Evolutionary conservation across 305 asterid species (phyloP).

Genomic region (Fraxinus greggii): DNA sequence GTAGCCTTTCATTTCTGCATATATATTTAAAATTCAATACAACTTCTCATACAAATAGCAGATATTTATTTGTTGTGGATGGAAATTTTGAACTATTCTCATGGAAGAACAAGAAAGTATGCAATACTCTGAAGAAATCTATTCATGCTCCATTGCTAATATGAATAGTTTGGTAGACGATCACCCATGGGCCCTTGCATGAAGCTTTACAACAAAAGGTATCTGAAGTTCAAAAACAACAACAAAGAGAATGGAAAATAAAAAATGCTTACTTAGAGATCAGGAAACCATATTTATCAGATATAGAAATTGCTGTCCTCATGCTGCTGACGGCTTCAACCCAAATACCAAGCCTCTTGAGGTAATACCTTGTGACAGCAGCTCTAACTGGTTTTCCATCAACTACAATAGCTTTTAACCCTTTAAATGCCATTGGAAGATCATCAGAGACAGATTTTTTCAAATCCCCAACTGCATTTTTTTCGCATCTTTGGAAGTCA

Average conservation of each 20-base stretch:
- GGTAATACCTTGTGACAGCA: slow-evolving; percentile 71
- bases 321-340: slow-evolving; percentile 56
- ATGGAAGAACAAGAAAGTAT: not conserved
- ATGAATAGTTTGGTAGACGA: not conserved
- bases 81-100: not conserved
- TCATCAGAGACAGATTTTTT: slow-evolving; percentile 52
- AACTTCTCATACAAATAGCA: not conserved
- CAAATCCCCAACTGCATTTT: slow-evolving; percentile 33
- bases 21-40: not conserved
- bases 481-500: slow-evolving; percentile 51
- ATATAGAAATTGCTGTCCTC: slow-evolving; percentile 39
- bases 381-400: slow-evolving; percentile 83
- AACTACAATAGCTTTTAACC: slow-evolving; percentile 62
- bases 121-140: not conserved
- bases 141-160: not conserved
- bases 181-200: not conserved
- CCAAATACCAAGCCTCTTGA: slow-evolving; percentile 74
- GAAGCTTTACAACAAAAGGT: not conserved
- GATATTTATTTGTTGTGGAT: not conserved
- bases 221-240: not conserved
- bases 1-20: slow-evolving; percentile 49
- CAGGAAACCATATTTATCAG: slow-evolving; percentile 39
- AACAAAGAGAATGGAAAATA: slow-evolving; percentile 10
- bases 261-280: slow-evolving; percentile 50
- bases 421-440: slow-evolving; percentile 59